Evolutionary conservation across 2,329 filamentous ascomycete genomes (phyloP), one percentile per base, ranked within the genome.

Genomic region (Alternaria rosae): DNA sequence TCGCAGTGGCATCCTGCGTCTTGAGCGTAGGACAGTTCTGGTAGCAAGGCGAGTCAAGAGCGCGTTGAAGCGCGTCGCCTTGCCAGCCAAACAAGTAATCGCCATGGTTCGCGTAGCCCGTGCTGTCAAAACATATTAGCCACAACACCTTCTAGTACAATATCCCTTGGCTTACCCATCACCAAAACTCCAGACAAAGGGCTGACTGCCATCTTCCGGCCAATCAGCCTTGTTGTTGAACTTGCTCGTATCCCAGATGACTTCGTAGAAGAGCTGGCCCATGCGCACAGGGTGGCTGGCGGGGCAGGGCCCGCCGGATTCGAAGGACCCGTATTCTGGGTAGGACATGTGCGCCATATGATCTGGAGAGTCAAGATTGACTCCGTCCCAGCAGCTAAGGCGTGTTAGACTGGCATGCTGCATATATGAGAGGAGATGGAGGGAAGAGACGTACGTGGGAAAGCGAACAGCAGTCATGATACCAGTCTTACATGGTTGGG

Each of bases 21-120:
- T 81, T 83, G 63, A 85, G 78, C n/a, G 76, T 76, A 20, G 82
- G 71, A 72, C 84, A 74, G 25, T 70, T 67, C 20, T 60, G 26
- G 83, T 79, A 73, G 53, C 67, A 73, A 6, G 70, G 70, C 66
- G 77, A 84, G 50, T 74, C 68, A 12, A 74, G 60, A 12, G 68
- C 71, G 26, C 71, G 80, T 72, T 85, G 84, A 32, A 85, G 80
- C 6, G 80, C 77, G 70, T 84, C 77, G 59, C 74, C 82, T 72
- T 85, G 78, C 83, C 83, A 85, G 57, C 84, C 83, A 69, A 85
- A 85, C 64, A 85, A 70, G 71, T 85, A 85, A 74, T 85, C 83
- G 41, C 83, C 84, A 71, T 85, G 83, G 15, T 83, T 84, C 5
- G 82, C 83, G n/a, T 82, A 78, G 35, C 83, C 83, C 44, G 80